These are phyloP conservation scores for Parathielavia hyrcaniae DNA, from an alignment of 495 filamentous ascomycete genomes.

Conservation along the genomic window DNA sequence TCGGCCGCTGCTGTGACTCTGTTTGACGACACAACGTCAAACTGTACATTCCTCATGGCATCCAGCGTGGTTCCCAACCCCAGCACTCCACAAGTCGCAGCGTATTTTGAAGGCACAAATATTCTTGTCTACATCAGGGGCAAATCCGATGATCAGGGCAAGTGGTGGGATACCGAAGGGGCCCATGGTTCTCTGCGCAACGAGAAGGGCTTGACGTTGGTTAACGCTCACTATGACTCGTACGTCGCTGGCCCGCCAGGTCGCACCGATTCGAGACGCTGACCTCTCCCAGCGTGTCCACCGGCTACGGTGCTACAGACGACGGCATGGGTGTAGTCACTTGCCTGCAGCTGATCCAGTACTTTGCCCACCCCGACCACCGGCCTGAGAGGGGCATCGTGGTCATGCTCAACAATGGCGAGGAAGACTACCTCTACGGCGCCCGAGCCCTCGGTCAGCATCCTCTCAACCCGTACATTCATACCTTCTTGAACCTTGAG, in stretches of 20 bases:
- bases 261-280: slow-evolving; percentile 3
- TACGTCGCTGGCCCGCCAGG: slow-evolving; percentile 13
- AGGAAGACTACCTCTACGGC: slow-evolving; percentile 90
- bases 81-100: slow-evolving; percentile 32
- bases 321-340: slow-evolving; percentile 86
- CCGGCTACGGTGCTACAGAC: slow-evolving; percentile 85
- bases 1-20: slow-evolving; percentile 47
- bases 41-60: slow-evolving; percentile 52
- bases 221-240: slow-evolving; percentile 91
- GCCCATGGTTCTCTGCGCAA: slow-evolving; percentile 41
- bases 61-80: slow-evolving; percentile 22
- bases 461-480: slow-evolving; percentile 66
- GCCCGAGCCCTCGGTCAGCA: slow-evolving; percentile 79
- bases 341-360: slow-evolving; percentile 76
- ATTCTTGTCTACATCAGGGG: slow-evolving; percentile 88
- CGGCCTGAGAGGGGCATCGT: slow-evolving; percentile 75
- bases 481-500: slow-evolving; percentile 90
- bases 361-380: slow-evolving; percentile 74
- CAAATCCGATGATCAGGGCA: slow-evolving; percentile 57
- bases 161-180: slow-evolving; percentile 54
- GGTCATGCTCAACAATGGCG: slow-evolving; percentile 86
- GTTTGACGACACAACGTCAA: slow-evolving; percentile 75
- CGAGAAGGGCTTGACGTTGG: slow-evolving; percentile 70
- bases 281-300: slow-evolving; percentile 60
- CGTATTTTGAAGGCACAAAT: slow-evolving; percentile 90